Evolutionary conservation across 306 rosid species (phyloP), one percentile per base, ranked within the genome.

Genomic region (Adenanthera pavonina): DNA sequence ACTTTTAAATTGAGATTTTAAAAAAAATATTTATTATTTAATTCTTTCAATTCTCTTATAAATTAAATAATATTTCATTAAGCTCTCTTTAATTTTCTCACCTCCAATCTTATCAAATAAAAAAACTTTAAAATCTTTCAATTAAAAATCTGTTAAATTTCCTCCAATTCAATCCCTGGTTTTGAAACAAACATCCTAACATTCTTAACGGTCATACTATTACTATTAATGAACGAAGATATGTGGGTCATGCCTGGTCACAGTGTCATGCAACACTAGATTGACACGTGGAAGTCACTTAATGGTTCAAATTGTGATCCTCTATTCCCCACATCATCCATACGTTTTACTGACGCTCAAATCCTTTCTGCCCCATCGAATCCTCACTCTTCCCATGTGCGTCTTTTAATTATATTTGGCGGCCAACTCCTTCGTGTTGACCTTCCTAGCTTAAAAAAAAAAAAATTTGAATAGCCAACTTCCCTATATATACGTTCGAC

Each of bases 321-420:
- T 48, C 44, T 36, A 36, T 56, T 44, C 53, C 38, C 43, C 43
- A 73, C 94, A 84, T 92, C 95, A 94, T 74, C 75, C 43, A 51
- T 54, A 74, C 96, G 94, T 85, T 75, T 80, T 80, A 86, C 82
- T 89, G 94, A 91, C 93, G 94, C 80, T 74, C 30, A 19, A 73
- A 81, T 5, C 72, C 86, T 86, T 69, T 49, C 72, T 75, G 60
- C 62, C 25, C 49, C 87, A 74, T 87, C 85, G 85, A 87, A 68
- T 65, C 64, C 69, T 59, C 8, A 1, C 16, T 25, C 38, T 25
- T 30, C 38, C 66, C 66, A 25, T 25, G 16, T 25, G 35, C 4
- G 16, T 30, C 15, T 25, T 8, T 19, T 8, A 19, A 33, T n/a
- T 10, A 59, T 10, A 59, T 59, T 59, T 59, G 17, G 36, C 38